A percentile compares a stretch with the other conserved stretches of the same genome.
phyloP scores from a whole-genome alignment of 257 asterid species.

The Schizonepeta tenuifolia region DNA sequence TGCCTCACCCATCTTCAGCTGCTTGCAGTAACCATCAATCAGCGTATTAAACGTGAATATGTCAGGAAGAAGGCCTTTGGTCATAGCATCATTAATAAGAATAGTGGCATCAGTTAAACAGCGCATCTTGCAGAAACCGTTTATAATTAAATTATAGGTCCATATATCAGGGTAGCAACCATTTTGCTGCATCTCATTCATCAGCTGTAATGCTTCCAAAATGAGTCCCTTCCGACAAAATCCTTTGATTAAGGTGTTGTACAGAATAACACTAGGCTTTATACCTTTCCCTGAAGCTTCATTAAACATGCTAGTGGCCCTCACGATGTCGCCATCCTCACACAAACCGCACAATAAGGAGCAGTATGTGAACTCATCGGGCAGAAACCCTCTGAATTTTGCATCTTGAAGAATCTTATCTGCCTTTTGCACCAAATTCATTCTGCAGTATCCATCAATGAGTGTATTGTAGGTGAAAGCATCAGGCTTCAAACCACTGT shows the following conservation, averaged over 20 bases:
- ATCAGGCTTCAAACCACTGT: constrained; percentile 73
- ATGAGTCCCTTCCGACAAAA: constrained; percentile 64
- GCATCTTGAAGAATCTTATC: constrained; percentile 71
- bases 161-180: constrained; percentile 75
- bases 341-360: constrained; percentile 74
- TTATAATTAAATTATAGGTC: constrained; percentile 82
- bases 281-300: constrained; percentile 64
- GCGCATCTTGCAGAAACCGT: constrained; percentile 84
- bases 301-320: constrained; percentile 59
- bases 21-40: constrained; percentile 88
- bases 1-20: constrained; percentile 67
- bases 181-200: constrained; percentile 69
- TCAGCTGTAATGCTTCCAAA: constrained; percentile 73
- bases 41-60: constrained; percentile 88
- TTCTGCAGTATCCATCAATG: constrained; percentile 79
- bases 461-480: constrained; percentile 80
- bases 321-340: constrained; percentile 67
- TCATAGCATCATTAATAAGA: constrained; percentile 63
- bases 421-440: constrained; percentile 65
- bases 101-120: constrained; percentile 70
- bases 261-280: constrained; percentile 56
- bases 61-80: constrained; percentile 73
- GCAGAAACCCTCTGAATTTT: constrained; percentile 69
- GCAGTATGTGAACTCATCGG: constrained; percentile 83
- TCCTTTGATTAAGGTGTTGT: constrained; percentile 78